A percentile compares a stretch with the other conserved stretches of the same genome.
phyloP scores from a whole-genome alignment of 2,329 filamentous ascomycete genomes.

The Taxawa tesnikishii region DNA sequence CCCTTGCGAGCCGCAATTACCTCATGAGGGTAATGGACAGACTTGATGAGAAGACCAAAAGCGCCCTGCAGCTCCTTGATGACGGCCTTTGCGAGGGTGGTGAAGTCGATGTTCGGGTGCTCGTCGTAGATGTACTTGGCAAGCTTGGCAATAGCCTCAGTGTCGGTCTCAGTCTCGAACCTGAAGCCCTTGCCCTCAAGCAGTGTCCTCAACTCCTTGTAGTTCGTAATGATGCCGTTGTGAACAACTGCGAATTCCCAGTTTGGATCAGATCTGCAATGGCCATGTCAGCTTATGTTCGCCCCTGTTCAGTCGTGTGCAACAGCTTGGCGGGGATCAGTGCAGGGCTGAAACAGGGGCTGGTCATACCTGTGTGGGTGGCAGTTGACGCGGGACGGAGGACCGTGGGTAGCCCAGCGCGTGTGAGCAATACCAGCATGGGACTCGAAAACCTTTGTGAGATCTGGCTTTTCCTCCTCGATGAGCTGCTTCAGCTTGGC shows the following conservation, averaged over 20 bases:
- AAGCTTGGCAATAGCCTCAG: conserved; percentile 97
- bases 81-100: conserved; percentile 89
- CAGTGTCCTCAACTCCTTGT: conserved; percentile 96
- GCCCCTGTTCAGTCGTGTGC: conserved; percentile 2
- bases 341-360: conserved; percentile 8
- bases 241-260: conserved; percentile 98
- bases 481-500: conserved; percentile 92
- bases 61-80: conserved; percentile 97
- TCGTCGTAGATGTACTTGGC: conserved; percentile 96
- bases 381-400: conserved; percentile 89
- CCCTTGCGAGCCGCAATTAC: conserved; percentile 97
- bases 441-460: conserved; percentile 90
- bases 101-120: conserved; percentile 90
- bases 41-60: conserved; percentile 95
- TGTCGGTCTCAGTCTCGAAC: conserved; percentile 99
- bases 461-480: conserved; percentile 67
- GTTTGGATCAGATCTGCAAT: conserved; percentile 69
- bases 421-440: conserved; percentile 99
- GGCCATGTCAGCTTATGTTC: conserved; percentile 1
- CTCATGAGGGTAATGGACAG: conserved; percentile 95
- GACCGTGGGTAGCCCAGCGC: conserved; percentile 95
- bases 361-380: conserved; percentile 83
- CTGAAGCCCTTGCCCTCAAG: conserved; percentile 90
- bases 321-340: background rate
- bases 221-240: conserved; percentile 99